Conservation (phyloP, 495 filamentous ascomycete genomes). For the Jackrogersella minutella region DNA sequence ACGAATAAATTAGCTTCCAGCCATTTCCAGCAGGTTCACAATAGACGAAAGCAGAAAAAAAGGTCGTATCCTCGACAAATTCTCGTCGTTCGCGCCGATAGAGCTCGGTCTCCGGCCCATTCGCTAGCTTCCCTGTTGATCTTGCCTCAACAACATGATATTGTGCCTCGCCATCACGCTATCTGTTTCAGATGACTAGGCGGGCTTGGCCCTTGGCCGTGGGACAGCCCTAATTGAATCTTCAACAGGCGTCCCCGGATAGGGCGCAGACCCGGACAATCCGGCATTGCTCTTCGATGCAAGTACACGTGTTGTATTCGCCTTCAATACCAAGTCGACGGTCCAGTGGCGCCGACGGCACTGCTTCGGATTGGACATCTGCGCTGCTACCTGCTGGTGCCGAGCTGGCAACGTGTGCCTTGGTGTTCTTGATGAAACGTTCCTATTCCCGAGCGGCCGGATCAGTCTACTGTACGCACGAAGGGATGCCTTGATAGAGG, state of each 20-base stretch:
- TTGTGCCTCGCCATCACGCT: constrained; percentile 5
- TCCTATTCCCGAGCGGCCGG: neutral
- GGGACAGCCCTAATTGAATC: constrained; percentile 5
- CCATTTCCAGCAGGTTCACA: neutral
- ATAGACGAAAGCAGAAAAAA: neutral
- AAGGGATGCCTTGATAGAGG: neutral
- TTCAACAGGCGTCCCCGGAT: neutral
- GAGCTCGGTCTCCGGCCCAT: neutral
- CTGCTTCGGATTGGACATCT: neutral
- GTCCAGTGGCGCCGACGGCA: neutral
- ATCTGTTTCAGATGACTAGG: constrained; percentile 7
- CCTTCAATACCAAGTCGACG: constrained; percentile 8
- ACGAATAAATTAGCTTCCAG: neutral
- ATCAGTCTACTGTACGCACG: neutral
- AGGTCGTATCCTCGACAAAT: neutral
- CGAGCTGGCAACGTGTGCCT: neutral
- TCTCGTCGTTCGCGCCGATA: neutral
- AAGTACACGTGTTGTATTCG: constrained; percentile 23
- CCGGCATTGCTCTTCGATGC: neutral
- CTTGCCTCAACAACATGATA: neutral
- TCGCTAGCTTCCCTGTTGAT: neutral
- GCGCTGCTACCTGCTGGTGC: neutral
- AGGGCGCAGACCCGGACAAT: neutral
- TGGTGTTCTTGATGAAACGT: neutral
- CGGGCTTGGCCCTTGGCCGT: neutral